Evolutionary conservation across 2,329 filamentous ascomycete species (phyloP), one percentile per base, ranked within the genome.

Genomic region (Penicillium griseofulvum): DNA sequence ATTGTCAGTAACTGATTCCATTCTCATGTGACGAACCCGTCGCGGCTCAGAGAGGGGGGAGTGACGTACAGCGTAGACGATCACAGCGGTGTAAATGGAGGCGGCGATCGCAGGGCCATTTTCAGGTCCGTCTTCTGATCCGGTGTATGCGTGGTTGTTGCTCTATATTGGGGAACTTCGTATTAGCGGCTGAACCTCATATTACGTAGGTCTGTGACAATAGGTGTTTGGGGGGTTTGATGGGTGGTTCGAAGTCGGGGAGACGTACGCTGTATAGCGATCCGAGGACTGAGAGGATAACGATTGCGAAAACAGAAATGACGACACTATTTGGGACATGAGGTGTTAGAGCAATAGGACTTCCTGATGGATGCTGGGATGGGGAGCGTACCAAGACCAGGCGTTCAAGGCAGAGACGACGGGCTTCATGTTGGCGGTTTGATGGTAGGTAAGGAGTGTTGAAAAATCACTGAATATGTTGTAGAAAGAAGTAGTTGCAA

Each of bases 401-500:
- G 92, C 93, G 79, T 96, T 92, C 79, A 92, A 84, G 64, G 91
- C 87, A 71, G 90, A 89, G 67, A 97, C 90, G 72, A 97, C 81
- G 65, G 93, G 92, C 87, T 97, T 97, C 92, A 97, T 97, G 71
- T 69, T 84, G 80, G 75, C 65, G 65, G 31, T 29, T 46, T 43
- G 26, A 12, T 41, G 10, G 5, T 29, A 28, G 45, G 22, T 29
- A 46, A n/a, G 45, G 50, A 31, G 49, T 38, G 36, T 37, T 41
- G 37, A 28, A 49, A 28, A 28, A 45, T 39, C 38, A 36, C 24
- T 36, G 44, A 44, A 56, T 38, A 36, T 14, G 34, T 12, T 22
- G 24, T 36, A 39, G n/a, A n/a, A 42, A 22, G 44, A 24, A 38
- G 31, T 28, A 44, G 24, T 56, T n/a, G 28, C 26, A 36, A 33